Evolutionary conservation across 2,329 filamentous ascomycete species (phyloP), one percentile per base, ranked within the genome.

Genomic region (Rosellinia necatrix): DNA sequence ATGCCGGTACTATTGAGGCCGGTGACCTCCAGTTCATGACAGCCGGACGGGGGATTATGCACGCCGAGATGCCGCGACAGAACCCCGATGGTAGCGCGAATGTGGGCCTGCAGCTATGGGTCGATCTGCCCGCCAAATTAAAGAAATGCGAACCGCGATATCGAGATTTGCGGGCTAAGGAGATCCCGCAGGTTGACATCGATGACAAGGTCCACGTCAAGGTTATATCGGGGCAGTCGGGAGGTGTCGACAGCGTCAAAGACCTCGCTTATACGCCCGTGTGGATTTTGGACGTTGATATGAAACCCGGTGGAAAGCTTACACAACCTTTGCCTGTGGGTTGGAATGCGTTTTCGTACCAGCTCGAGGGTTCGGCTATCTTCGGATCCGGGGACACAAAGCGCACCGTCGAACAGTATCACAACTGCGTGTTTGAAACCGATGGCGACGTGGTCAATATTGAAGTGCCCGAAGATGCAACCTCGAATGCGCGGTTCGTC

Each of bases 21-120:
- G 93, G 93, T n/a, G 93, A 97, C 71, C 76, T 97, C 43, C 93
- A 97, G 71, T 97, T 97, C 80, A 97, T 97, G 94, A 97, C 93
- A 0, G 93, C 93, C 1, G 93, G 93, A 3, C 80, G 82, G 17
- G 93, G 93, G 37, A 96, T 97, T 67, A 89, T 97, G 73, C 94
- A 97, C 74, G 91, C 92, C 32, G 93, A 97, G 75, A 97, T 97
- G 92, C 93, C 93, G 8, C 82, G 84, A 51, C 85, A 90, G 69
- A 91, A 91, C 70, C 72, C 80, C 1, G 90, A 94, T 70, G 90
- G 90, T 47, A 83, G 79, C 53, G 78, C 88, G 56, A 96, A 92
- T 72, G 82, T 96, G 50, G 93, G 93, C 29, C 84, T 97, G 76
- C 94, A 97, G 77, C 81, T 97, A 19, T 97, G 94, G 93, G 92